phyloP scores from a whole-genome alignment of 805 yeast species.

The Candida sakaeoensis region DNA sequence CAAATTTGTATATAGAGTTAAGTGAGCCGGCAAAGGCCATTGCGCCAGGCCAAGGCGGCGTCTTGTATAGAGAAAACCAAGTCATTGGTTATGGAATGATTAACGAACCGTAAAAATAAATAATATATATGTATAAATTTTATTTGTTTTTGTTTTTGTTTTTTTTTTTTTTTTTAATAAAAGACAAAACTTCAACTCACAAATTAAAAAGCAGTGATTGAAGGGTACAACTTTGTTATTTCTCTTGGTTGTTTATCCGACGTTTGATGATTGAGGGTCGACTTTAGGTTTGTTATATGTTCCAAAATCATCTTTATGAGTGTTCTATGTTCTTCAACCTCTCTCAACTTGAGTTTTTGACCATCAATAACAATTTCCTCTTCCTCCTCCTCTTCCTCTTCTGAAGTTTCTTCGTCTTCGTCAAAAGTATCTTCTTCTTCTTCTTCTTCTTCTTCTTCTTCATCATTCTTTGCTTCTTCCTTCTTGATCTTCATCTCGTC shows the following conservation, averaged over 20 bases:
- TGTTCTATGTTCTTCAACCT: slow-evolving; percentile 33
- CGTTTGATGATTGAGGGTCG: slow-evolving; percentile 1
- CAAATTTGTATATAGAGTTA: slow-evolving; percentile 32
- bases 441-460: slow-evolving; percentile 11
- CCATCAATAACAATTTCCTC: slow-evolving; percentile 11
- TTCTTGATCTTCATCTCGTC: slow-evolving; percentile 11
- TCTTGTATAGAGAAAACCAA: slow-evolving; percentile 60
- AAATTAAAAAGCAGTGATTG: slow-evolving; percentile 36
- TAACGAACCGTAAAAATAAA: background rate
- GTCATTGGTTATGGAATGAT: slow-evolving; percentile 57
- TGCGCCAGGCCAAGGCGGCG: slow-evolving; percentile 87
- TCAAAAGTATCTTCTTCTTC: background rate
- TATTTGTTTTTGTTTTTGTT: background rate
- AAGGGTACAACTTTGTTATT: slow-evolving; percentile 31
- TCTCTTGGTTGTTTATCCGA: slow-evolving; percentile 6
- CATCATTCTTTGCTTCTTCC: slow-evolving; percentile 8
- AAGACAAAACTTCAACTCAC: background rate
- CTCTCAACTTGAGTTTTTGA: slow-evolving; percentile 17
- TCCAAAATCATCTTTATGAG: slow-evolving; percentile 32
- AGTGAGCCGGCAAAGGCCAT: slow-evolving; percentile 58
- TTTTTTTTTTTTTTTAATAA: too few relatives aligned
- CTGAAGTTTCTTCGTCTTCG: slow-evolving; percentile 4
- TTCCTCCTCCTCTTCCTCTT: slow-evolving; percentile 10
- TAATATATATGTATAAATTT: background rate
- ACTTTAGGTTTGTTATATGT: slow-evolving; percentile 19